These are phyloP conservation scores for Boletellus emodensis DNA, from an alignment of 768 basidiomycete genomes.

Conservation along the genomic window DNA sequence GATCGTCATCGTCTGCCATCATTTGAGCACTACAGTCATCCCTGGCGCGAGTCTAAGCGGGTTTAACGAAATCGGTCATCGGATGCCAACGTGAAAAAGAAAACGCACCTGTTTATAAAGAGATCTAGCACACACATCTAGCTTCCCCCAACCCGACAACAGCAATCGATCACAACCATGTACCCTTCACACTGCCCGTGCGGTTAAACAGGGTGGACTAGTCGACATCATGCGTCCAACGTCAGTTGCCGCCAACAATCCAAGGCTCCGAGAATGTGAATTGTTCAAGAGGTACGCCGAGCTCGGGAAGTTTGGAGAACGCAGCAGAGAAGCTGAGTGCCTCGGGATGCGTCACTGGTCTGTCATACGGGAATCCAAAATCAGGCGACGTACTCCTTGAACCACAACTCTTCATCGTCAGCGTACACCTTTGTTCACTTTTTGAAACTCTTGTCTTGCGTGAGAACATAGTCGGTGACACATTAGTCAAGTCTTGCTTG, in stretches of 20 bases:
- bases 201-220: too few species aligned
- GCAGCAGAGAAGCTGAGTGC: conserved; percentile 71
- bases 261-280: conserved; percentile 71
- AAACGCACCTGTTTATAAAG: too few species aligned
- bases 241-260: conserved; percentile 46
- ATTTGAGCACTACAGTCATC: too few species aligned
- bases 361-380: neutral
- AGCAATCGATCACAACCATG: too few species aligned
- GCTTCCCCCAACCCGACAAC: too few species aligned
- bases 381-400: conserved; percentile 72
- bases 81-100: too few species aligned
- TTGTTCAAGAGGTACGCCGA: conserved; percentile 85
- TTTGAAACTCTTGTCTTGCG: conserved; percentile 90
- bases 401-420: conserved; percentile 79
- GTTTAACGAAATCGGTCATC: too few species aligned
- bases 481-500: neutral
- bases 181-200: too few species aligned
- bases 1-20: too few species aligned
- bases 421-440: conserved; percentile 87
- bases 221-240: conserved; percentile 15
- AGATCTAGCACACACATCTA: too few species aligned
- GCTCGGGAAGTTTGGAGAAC: conserved; percentile 80
- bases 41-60: too few species aligned
- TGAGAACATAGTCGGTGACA: conserved; percentile 73
- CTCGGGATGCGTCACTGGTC: neutral